phyloP scores from a whole-genome alignment of 2,329 filamentous ascomycete species.

The Metarhizium sp. region DNA sequence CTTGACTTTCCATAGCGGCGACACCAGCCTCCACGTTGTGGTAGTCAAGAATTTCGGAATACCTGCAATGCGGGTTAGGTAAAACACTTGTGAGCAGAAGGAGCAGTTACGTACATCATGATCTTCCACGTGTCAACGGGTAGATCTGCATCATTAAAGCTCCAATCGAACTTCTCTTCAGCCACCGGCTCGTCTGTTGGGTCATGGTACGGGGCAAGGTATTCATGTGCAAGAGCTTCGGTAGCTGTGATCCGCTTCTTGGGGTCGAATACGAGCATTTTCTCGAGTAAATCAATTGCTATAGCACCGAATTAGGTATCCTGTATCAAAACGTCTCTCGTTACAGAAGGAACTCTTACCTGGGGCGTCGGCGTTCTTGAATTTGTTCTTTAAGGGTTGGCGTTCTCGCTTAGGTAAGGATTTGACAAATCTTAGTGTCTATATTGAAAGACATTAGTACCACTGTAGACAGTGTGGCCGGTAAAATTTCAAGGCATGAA shows the following conservation, averaged over 20 bases:
- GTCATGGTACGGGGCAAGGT: slow-evolving; percentile 94
- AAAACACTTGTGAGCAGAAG: not conserved
- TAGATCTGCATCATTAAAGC: slow-evolving; percentile 95
- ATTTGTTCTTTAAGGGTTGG: slow-evolving; percentile 78
- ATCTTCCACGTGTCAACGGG: slow-evolving; percentile 99
- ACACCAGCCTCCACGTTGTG: slow-evolving; percentile 70
- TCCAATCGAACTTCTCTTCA: slow-evolving; percentile 99
- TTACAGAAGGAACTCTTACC: slow-evolving; percentile 40
- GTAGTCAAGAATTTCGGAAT: slow-evolving; percentile 97
- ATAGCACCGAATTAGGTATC: not conserved
- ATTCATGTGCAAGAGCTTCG: slow-evolving; percentile 81
- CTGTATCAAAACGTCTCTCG: not conserved
- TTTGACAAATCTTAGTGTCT: slow-evolving; percentile 96
- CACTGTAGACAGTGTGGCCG: not conserved
- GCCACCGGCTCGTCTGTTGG: slow-evolving; percentile 92
- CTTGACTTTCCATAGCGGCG: slow-evolving; percentile 28
- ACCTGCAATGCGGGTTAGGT: slow-evolving; percentile 46
- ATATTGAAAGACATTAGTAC: slow-evolving; percentile 9
- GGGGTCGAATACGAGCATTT: slow-evolving; percentile 98
- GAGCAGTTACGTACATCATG: slow-evolving; percentile 71
- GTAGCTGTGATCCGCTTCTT: slow-evolving; percentile 85
- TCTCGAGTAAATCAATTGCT: slow-evolving; percentile 91
- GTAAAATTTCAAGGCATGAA: not conserved
- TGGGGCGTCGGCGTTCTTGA: slow-evolving; percentile 84
- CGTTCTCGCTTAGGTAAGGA: slow-evolving; percentile 91